Conservation (phyloP, 1,284 basidiomycete genomes). For the Fomes fomentarius region DNA sequence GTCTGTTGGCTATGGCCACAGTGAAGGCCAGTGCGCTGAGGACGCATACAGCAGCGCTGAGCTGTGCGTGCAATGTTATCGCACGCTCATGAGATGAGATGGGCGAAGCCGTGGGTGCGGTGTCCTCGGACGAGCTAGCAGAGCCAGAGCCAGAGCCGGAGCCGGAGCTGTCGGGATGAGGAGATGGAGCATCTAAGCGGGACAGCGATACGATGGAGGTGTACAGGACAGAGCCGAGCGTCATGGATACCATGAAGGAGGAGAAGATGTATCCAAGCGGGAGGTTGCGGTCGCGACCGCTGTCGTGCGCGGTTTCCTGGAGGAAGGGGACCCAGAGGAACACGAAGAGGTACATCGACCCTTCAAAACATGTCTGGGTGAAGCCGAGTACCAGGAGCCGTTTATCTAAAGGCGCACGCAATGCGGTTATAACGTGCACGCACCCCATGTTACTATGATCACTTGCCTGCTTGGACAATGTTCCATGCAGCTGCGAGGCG, state of each 20-base stretch:
- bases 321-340: constrained; percentile 80
- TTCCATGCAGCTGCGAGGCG: constrained; percentile 60
- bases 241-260: constrained; percentile 79
- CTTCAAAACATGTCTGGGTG: constrained; percentile 78
- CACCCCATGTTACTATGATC: background rate
- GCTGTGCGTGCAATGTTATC: constrained; percentile 64
- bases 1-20: constrained; percentile 47
- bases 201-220: constrained; percentile 51
- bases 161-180: background rate
- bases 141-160: no score
- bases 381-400: constrained; percentile 68
- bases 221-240: constrained; percentile 75
- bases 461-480: constrained; percentile 57
- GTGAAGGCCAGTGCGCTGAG: constrained; percentile 60
- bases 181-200: constrained; percentile 28
- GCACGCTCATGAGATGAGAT: constrained; percentile 38
- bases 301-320: constrained; percentile 54
- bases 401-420: constrained; percentile 56
- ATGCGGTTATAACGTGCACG: constrained; percentile 7
- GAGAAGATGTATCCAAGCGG: constrained; percentile 80
- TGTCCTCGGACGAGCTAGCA: constrained; percentile 8
- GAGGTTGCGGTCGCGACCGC: constrained; percentile 36
- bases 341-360: constrained; percentile 82
- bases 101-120: background rate
- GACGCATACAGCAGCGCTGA: constrained; percentile 66